Percentiles rank a stretch among this genome's conserved stretches.
These are phyloP conservation scores for Boletellus emodensis DNA, from an alignment of 768 basidiomycete species.

Conservation along the genomic window DNA sequence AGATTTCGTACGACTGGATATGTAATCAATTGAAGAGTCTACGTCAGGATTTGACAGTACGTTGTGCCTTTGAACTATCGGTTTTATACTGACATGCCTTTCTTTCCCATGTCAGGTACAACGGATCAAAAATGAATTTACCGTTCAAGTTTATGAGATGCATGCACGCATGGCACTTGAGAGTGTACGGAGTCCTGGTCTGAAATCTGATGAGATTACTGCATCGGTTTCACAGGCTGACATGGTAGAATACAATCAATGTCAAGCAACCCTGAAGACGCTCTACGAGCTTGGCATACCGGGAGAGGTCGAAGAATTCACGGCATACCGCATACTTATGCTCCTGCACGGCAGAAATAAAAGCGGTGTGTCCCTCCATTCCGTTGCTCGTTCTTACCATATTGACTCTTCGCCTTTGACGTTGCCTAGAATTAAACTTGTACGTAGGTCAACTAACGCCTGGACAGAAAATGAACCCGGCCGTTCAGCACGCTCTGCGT, in stretches of 20 bases:
- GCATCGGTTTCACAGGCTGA: slow-evolving; percentile 59
- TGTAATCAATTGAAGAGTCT: slow-evolving; percentile 98
- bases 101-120: slow-evolving; percentile 64
- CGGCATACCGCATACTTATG: slow-evolving; percentile 96
- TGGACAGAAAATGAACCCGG: slow-evolving; percentile 75
- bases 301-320: slow-evolving; percentile 93
- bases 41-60: slow-evolving; percentile 94
- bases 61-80: slow-evolving; percentile 27
- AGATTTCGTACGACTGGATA: slow-evolving; percentile 77
- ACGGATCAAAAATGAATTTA: slow-evolving; percentile 97
- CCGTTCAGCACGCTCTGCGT: slow-evolving; percentile 83
- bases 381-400: neutral
- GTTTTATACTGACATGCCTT: slow-evolving; percentile 5
- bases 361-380: slow-evolving; percentile 60
- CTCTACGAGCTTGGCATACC: slow-evolving; percentile 92
- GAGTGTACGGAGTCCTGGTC: slow-evolving; percentile 50
- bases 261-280: slow-evolving; percentile 83
- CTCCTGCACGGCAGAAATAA: slow-evolving; percentile 90
- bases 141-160: slow-evolving; percentile 95
- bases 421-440: slow-evolving; percentile 78
- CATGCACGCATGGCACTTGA: slow-evolving; percentile 97
- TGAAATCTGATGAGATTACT: slow-evolving; percentile 9
- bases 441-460: slow-evolving; percentile 97
- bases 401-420: neutral
- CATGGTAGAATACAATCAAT: slow-evolving; percentile 99